Base-by-base conservation (phyloP, 176 grass and related monocot species). In the Pontederia paniculata region DNA sequence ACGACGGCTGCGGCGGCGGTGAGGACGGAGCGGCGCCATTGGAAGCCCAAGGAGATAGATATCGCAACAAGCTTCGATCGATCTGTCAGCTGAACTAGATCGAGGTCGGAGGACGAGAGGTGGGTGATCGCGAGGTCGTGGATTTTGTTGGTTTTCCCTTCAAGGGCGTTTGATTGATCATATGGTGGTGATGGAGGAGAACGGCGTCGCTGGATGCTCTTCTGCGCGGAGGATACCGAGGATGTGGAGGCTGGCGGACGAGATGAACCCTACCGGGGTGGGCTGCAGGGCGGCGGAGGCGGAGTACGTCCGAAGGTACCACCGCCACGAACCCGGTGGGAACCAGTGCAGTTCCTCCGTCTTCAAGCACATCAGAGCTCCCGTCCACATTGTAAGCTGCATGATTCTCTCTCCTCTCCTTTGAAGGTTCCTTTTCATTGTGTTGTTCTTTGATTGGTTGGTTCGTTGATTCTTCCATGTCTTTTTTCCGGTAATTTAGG, bases 311-410 rank as follows among this genome's bases (percentile, higher is more conserved):
- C 68, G 82, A 46, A 46, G 75, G 45, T 73, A 79, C 60, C 85
- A 85, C 73, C 73, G 42, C 20, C 90, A 96, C 70, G 90, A 86
- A 54, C 79, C 77, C 25, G 47, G 70, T 25, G 82, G 78, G 23
- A 78, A 96, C 59, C 90, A 96, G 82, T 96, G 90, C 62, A 81
- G 73, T 63, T 96, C 85, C 63, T 66, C 66, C 63, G 77, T 96
- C 45, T 63, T 81, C 73, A 89, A 86, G 71, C 85, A 83, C 76
- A 86, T 96, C 74, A 89, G 78, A 67, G 85, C 90, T 7, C 90
- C 90, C 58, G 82, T 89, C 49, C 76, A 96, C 63, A 79, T 89
- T 4, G 90, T 95, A 79, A 80, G 74, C 63, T n/a, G n/a, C n/a
- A n/a, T n/a, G n/a, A n/a, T n/a, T n/a, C n/a, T 14, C 43, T 21